Percentiles rank a stretch among this genome's conserved stretches.
phyloP scores from a whole-genome alignment of 305 asterid genomes.

The Rubia peregrina region DNA sequence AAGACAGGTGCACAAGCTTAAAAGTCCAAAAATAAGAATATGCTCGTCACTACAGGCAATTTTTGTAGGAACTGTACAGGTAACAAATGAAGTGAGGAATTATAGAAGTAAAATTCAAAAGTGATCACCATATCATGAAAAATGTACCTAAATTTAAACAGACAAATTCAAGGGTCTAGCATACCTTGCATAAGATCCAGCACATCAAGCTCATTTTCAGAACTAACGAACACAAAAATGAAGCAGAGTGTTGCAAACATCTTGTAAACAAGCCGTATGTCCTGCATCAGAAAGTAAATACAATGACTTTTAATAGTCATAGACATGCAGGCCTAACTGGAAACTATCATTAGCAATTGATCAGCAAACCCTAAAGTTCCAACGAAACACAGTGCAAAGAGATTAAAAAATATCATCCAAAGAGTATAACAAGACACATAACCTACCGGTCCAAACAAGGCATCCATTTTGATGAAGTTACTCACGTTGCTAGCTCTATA shows the following conservation, averaged over 20 bases:
- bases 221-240: constrained; percentile 67
- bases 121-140: not conserved
- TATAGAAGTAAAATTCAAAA: not conserved
- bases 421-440: not conserved
- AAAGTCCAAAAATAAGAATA: not conserved
- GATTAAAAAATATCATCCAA: not conserved
- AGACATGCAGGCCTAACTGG: not conserved
- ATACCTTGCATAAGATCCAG: constrained; percentile 99
- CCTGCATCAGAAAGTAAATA: constrained; percentile 38
- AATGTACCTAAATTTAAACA: not conserved
- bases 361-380: not conserved
- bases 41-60: not conserved
- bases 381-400: not conserved
- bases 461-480: constrained; percentile 77
- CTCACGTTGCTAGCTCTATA: constrained; percentile 82
- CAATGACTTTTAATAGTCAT: not conserved
- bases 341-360: not conserved
- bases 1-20: not conserved
- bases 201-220: constrained; percentile 93
- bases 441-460: constrained; percentile 72
- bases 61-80: not conserved
- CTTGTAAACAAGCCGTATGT: constrained; percentile 74
- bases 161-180: constrained; percentile 13
- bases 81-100: not conserved
- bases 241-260: constrained; percentile 79